Percentiles rank a stretch among this genome's conserved stretches.
These are phyloP conservation scores for Ceratobasidium theobromae DNA, from an alignment of 1,284 basidiomycete genomes.

Conservation along the genomic window DNA sequence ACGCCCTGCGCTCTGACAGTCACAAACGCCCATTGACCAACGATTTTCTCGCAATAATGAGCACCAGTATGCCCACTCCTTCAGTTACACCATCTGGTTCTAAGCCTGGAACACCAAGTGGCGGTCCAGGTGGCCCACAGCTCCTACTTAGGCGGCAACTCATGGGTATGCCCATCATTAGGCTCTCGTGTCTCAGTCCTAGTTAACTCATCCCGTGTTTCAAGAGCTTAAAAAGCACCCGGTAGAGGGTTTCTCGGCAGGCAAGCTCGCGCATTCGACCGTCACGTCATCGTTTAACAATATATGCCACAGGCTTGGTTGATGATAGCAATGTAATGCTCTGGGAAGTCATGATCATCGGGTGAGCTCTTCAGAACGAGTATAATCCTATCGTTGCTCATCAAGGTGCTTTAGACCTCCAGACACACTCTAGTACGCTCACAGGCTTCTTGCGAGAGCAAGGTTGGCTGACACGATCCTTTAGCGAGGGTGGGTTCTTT, in stretches of 20 bases:
- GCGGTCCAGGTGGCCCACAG: slow-evolving; percentile 20
- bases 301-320: slow-evolving; percentile 66
- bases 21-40: not conserved
- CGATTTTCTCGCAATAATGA: not conserved
- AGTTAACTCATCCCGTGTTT: not conserved
- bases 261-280: slow-evolving; percentile 46
- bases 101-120: slow-evolving; percentile 28
- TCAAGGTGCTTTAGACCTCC: slow-evolving; percentile 58
- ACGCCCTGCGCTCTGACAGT: not conserved
- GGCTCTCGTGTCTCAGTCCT: not conserved
- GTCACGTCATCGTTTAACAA: slow-evolving; percentile 30
- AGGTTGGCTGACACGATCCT: not conserved
- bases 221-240: slow-evolving; percentile 82
- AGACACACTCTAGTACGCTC: slow-evolving; percentile 79
- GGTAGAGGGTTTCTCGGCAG: slow-evolving; percentile 92
- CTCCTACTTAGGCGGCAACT: slow-evolving; percentile 32
- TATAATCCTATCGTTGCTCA: not conserved
- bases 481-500: slow-evolving; percentile 89
- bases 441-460: slow-evolving; percentile 16
- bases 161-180: not conserved
- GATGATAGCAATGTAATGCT: slow-evolving; percentile 91
- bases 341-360: slow-evolving; percentile 93
- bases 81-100: slow-evolving; percentile 10
- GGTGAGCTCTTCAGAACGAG: slow-evolving; percentile 65
- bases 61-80: slow-evolving; percentile 11